Evolutionary conservation across 306 rosid genomes (phyloP).

Genomic region (Acacia melanoxylon): DNA sequence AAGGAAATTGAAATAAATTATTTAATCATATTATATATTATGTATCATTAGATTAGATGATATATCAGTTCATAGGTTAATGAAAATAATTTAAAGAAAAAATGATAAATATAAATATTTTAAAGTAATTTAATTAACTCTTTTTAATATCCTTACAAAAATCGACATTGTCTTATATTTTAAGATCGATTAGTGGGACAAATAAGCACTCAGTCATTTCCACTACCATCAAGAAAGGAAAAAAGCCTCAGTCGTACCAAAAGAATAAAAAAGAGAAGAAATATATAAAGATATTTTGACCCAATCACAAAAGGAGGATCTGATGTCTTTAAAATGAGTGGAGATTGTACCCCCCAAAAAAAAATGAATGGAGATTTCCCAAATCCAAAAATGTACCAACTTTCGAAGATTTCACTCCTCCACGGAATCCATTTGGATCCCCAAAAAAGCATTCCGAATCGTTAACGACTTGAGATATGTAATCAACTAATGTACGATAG

Average conservation of each 20-base stretch:
- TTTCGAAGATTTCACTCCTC: slow-evolving; percentile 23
- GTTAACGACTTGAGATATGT: neutral
- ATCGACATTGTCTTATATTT: too few relatives aligned
- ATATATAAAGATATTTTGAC: neutral
- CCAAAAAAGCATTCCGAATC: neutral
- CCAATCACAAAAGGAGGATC: neutral
- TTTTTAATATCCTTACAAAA: too few relatives aligned
- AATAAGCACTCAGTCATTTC: too few relatives aligned
- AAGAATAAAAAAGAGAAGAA: neutral
- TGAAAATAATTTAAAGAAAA: too few relatives aligned
- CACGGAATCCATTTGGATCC: neutral
- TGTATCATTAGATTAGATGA: too few relatives aligned
- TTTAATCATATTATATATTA: too few relatives aligned
- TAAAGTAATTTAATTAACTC: too few relatives aligned
- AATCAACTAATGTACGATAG: neutral
- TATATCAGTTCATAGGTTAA: too few relatives aligned
- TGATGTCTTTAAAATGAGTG: neutral
- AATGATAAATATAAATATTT: too few relatives aligned
- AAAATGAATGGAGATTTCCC: neutral
- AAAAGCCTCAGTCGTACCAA: neutral
- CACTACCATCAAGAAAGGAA: too few relatives aligned
- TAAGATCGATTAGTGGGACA: rapidly evolving
- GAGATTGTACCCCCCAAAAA: neutral
- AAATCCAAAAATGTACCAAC: neutral
- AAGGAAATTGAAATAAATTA: too few relatives aligned